Evolutionary conservation across 2,329 filamentous ascomycete species (phyloP), one percentile per base, ranked within the genome.

Genomic region (Cladosporium colombiae): DNA sequence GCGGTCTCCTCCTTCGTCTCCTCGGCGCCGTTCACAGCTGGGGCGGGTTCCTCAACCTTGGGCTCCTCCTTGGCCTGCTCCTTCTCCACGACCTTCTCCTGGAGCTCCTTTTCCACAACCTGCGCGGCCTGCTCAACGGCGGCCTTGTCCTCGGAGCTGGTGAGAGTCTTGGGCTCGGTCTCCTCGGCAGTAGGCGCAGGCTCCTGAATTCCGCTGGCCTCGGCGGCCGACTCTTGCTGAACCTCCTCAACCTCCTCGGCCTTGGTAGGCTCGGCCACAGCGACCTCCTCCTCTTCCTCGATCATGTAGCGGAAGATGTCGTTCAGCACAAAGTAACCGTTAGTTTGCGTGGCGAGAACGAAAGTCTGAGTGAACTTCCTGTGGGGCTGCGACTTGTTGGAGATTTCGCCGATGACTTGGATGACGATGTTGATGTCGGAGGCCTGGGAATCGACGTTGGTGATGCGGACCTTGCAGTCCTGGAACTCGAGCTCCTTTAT

Each of bases 361-460:
- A 99, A 99, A 62, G 94, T 98, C 85, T 99, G 95, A 49, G 93
- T 91, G 76, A 99, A 99, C 80, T 97, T 97, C 84, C 91, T 93
- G 75, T 94, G 92, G 66, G 95, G 91, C 70, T 89, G 89, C 58
- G 88, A 88, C 80, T 96, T 96, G 87, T 96, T 97, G 74, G 93
- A 97, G 74, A 95, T 96, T 81, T 98, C 94, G 70, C 95, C 95
- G 76, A 99, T 97, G 74, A 98, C 95, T 80, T 97, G 93, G 75
- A 99, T 96, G 73, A 99, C 89, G 72, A 99, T 98, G 82, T 93
- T 96, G 68, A 93, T 88, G 78, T 89, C 91, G 11, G 94, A 97
- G 69, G 90, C 90, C 81, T 99, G 94, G 21, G 93, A 94, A 80
- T 99, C 95, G 75, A 99, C 95, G 76, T 99, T 99, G 79, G 94